These are phyloP conservation scores for Hanseniaspora lachancei DNA, from an alignment of 805 yeast genomes.

Conservation along the genomic window DNA sequence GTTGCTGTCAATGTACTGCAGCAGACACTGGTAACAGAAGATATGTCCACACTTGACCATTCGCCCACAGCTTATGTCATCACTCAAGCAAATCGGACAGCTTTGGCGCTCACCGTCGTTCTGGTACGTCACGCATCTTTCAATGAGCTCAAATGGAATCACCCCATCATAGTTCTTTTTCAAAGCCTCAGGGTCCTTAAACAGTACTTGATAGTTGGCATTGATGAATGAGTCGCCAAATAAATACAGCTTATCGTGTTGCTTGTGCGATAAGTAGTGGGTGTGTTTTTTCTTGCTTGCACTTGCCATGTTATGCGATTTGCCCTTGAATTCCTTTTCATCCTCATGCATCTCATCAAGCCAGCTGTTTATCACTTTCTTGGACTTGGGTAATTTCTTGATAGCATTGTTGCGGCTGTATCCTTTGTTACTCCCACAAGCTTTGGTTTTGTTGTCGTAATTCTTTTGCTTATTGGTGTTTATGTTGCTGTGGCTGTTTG, in stretches of 20 bases:
- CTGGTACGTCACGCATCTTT: slow-evolving; percentile 3
- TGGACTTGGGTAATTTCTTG: slow-evolving; percentile 8
- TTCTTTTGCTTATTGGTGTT: background rate
- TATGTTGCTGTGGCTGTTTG: slow-evolving; percentile 4
- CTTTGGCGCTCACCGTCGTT: slow-evolving; percentile 48
- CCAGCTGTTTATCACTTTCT: slow-evolving; percentile 1
- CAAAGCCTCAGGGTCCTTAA: slow-evolving; percentile 44
- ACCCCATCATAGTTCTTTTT: slow-evolving; percentile 54
- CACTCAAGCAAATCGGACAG: slow-evolving; percentile 86
- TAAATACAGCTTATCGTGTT: slow-evolving; percentile 29
- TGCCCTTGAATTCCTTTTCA: slow-evolving; percentile 27
- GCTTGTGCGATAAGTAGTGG: background rate
- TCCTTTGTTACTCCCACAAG: background rate
- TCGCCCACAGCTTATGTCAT: slow-evolving; percentile 78
- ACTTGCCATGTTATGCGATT: background rate
- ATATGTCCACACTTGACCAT: slow-evolving; percentile 94
- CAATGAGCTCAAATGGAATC: slow-evolving; percentile 40
- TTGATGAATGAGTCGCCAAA: slow-evolving; percentile 62
- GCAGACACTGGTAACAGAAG: slow-evolving; percentile 69
- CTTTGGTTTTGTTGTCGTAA: background rate
- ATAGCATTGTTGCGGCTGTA: background rate
- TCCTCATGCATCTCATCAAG: slow-evolving; percentile 1
- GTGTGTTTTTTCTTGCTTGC: background rate
- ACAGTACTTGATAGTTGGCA: slow-evolving; percentile 74
- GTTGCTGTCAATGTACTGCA: slow-evolving; percentile 52